Evolutionary conservation across 495 filamentous ascomycete genomes (phyloP).

Genomic region (Penicillium coffeae): DNA sequence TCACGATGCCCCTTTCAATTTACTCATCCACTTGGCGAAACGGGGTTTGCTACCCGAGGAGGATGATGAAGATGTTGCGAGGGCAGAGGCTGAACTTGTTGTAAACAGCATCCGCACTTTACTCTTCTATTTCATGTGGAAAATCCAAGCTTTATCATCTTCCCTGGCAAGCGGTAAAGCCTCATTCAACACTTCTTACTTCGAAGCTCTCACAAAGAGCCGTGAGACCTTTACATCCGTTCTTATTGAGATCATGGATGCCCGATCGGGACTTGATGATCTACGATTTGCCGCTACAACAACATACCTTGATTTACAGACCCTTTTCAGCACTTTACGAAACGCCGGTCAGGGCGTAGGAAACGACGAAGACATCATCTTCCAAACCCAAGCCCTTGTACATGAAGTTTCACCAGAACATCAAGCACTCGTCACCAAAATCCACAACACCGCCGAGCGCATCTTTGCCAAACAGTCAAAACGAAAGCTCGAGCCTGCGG

Average conservation of each 20-base stretch:
- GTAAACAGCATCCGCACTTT: constrained; percentile 65
- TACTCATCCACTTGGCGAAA: constrained; percentile 61
- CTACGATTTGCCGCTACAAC: constrained; percentile 72
- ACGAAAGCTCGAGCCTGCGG: constrained; percentile 61
- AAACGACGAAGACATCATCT: constrained; percentile 45
- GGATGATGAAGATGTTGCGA: constrained; percentile 59
- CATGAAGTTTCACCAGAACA: constrained; percentile 57
- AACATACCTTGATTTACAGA: constrained; percentile 72
- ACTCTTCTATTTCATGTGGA: constrained; percentile 95
- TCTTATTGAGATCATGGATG: constrained; percentile 60
- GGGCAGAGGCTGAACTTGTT: constrained; percentile 71
- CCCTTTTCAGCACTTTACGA: constrained; percentile 71
- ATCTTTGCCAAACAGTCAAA: constrained; percentile 66
- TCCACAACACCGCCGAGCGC: constrained; percentile 72
- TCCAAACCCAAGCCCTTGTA: constrained; percentile 57
- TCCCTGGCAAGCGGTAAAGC: constrained; percentile 36
- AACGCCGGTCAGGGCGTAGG: constrained; percentile 36
- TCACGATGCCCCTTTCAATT: constrained; percentile 55
- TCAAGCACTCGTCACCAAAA: constrained; percentile 60
- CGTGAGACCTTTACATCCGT: constrained; percentile 53
- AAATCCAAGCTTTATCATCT: constrained; percentile 53
- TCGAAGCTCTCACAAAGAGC: constrained; percentile 41
- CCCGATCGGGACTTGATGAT: constrained; percentile 59
- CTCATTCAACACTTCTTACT: constrained; percentile 50
- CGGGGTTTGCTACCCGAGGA: constrained; percentile 59